These are phyloP conservation scores for Plasmodium adleri DNA, from an alignment of 169 alveolate genomes.

Conservation along the genomic window DNA sequence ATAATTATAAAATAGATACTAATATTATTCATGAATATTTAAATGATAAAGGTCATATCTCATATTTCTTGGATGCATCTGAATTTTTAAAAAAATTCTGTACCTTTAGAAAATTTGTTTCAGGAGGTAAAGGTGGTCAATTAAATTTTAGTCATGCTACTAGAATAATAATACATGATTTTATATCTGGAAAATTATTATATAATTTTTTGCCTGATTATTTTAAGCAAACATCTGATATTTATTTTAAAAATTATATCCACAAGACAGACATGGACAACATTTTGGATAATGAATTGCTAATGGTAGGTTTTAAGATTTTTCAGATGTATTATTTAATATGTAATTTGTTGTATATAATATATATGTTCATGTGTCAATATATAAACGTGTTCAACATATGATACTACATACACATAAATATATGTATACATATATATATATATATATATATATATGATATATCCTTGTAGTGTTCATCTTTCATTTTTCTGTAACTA, in stretches of 20 bases:
- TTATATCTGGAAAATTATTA: slow-evolving; percentile 94
- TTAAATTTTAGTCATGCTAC: slow-evolving; percentile 96
- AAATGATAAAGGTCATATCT: slow-evolving; percentile 80
- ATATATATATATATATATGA: too few species aligned
- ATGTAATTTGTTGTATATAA: too few species aligned
- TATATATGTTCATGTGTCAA: too few species aligned
- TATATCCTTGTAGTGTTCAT: too few species aligned
- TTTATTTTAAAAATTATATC: background rate
- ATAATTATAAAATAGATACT: slow-evolving; percentile 74
- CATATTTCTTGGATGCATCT: slow-evolving; percentile 85
- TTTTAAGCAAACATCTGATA: background rate
- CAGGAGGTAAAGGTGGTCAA: slow-evolving; percentile 95
- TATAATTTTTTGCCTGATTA: slow-evolving; percentile 83
- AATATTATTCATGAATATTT: slow-evolving; percentile 62
- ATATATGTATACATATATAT: too few species aligned
- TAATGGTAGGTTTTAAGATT: too few species aligned
- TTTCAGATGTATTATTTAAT: too few species aligned
- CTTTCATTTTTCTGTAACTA: too few species aligned
- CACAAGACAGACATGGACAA: too few species aligned
- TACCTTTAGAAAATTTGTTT: slow-evolving; percentile 83
- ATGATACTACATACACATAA: too few species aligned
- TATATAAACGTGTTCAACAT: too few species aligned
- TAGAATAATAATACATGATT: slow-evolving; percentile 94
- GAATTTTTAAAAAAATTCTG: slow-evolving; percentile 89
- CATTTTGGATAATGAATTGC: too few species aligned